These are phyloP conservation scores for Zygnema cylindricum DNA, from an alignment of 139 green algal species.

Conservation along the genomic window DNA sequence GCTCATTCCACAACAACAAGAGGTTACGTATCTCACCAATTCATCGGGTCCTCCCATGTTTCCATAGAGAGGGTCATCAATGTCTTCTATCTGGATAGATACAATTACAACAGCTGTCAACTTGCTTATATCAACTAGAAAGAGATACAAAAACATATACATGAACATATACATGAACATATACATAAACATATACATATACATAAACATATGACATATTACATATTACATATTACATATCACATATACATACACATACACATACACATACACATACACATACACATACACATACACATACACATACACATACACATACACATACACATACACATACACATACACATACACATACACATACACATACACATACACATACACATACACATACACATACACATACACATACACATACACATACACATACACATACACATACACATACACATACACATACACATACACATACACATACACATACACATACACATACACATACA, in stretches of 20 bases:
- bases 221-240: too few species aligned
- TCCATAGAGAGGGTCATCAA: slow-evolving; percentile 84
- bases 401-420: not conserved
- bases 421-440: not conserved
- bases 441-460: not conserved
- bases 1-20: not conserved
- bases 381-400: not conserved
- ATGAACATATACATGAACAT: not conserved
- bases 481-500: too few species aligned
- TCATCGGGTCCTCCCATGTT: slow-evolving; percentile 75
- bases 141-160: too few species aligned
- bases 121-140: too few species aligned
- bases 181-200: not conserved
- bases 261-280: not conserved
- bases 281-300: not conserved
- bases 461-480: too few species aligned
- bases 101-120: too few species aligned
- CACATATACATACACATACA: not conserved
- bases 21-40: slow-evolving; percentile 58
- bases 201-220: too few species aligned
- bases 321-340: not conserved
- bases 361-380: not conserved
- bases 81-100: slow-evolving; percentile 67
- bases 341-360: not conserved
- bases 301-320: slow-evolving; percentile 8